A percentile compares a stretch with the other conserved stretches of the same genome.
Conservation (phyloP, 2,329 filamentous ascomycete genomes). For the Trichoderma atroviride region DNA sequence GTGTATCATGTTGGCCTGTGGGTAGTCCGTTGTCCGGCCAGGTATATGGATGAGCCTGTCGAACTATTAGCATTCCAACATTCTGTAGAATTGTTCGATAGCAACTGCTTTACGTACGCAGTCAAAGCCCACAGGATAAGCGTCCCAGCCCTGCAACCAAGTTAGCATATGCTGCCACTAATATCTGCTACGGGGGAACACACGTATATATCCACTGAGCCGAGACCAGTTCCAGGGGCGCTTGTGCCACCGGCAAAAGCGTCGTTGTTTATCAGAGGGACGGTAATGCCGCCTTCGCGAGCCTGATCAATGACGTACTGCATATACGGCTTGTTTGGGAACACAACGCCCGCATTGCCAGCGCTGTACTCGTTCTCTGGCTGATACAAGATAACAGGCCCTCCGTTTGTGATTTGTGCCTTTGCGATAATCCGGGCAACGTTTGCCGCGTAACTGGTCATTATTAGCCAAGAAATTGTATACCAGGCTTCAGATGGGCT, state of each 20-base stretch:
- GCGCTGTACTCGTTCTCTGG: conserved; percentile 79
- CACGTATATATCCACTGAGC: conserved; percentile 61
- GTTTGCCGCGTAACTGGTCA: conserved; percentile 58
- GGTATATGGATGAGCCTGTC: conserved; percentile 44
- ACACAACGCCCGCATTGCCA: conserved; percentile 49
- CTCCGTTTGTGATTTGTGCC: conserved; percentile 80
- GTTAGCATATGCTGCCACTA: conserved; percentile 3
- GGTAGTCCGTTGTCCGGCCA: conserved; percentile 64
- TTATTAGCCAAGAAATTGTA: conserved; percentile 16
- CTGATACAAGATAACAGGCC: conserved; percentile 77
- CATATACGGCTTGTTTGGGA: conserved; percentile 70
- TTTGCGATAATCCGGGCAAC: conserved; percentile 69
- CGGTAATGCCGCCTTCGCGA: conserved; percentile 67
- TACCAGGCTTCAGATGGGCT: not conserved
- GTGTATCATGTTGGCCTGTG: conserved; percentile 47
- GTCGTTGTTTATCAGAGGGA: conserved; percentile 78
- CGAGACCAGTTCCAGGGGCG: conserved; percentile 61
- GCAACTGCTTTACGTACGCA: conserved; percentile 37
- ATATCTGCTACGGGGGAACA: conserved; percentile 7
- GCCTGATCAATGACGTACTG: conserved; percentile 70
- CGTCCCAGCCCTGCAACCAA: conserved; percentile 37
- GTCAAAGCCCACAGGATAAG: conserved; percentile 50
- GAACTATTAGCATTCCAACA: not conserved
- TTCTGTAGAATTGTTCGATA: not conserved
- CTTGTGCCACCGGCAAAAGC: conserved; percentile 62